Base-by-base conservation (phyloP, 352 stramenopile genomes). In the Globisporangium rhizosaccharum region DNA sequence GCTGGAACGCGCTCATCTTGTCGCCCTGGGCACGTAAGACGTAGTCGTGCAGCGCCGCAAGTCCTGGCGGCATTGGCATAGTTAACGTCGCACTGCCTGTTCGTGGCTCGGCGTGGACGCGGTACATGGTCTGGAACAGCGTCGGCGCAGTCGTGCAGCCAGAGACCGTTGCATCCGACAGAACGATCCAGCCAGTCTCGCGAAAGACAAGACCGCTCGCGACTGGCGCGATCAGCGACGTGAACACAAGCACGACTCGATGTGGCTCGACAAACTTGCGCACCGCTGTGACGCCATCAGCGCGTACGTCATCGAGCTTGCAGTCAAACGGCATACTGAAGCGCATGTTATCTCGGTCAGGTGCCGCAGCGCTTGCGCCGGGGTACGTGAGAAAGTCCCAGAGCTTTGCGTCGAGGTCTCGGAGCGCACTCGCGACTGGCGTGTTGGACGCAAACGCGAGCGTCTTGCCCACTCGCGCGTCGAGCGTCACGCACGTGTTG, bases 181-280 rank as follows among this genome's bases (percentile, higher is more conserved):
- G 20, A 17, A 64, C 37, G 8, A 59, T n/a, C 50, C 51, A 64
- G 17, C 51, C 51, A 9, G 37, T 64, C 30, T 64, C 58, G 28
- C 58, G 58, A n/a, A 59, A 59, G 3, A 52, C 5, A 15, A 64
- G 39, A 8, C 47, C 45, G 15, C 25, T 59, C 2, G 17, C 58
- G 1, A 12, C 2, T 12, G 50, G 50, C 18, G 39, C 36, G 3
- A 59, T 17, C 25, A 58, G 20, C 52, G 58, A 64, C 8, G 58
- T 44, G 33, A 54, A 57, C 30, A 48, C 20, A 30, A 55, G 8
- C 44, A 64, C 51, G 30, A 52, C 48, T 4, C 58, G 58, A 25
- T 54, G 23, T 9, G 44, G 42, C 25, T 64, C 52, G 26, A 56
- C 58, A 14, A 64, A 30, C 26, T 44, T 51, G 17, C 44, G 58